Conservation (phyloP, 2,329 filamentous ascomycete species). For the Coleophoma eucalyptorum region DNA sequence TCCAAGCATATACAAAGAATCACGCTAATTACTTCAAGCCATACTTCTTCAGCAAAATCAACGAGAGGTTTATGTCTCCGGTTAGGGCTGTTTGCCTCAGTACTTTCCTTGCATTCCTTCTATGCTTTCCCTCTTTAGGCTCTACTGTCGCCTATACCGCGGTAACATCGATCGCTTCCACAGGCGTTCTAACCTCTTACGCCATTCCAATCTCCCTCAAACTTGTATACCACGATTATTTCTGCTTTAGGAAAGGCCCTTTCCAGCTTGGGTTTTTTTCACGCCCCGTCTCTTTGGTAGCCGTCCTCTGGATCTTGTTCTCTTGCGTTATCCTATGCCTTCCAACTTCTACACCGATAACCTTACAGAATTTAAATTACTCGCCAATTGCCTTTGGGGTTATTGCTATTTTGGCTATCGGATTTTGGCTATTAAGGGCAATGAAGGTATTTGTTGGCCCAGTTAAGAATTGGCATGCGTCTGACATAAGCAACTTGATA, state of each 20-base stretch:
- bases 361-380: constrained; percentile 54
- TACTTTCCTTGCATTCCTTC: constrained; percentile 47
- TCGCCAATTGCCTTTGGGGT: constrained; percentile 56
- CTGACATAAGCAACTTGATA: too few species aligned
- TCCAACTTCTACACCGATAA: constrained; percentile 50
- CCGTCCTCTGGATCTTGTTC: constrained; percentile 47
- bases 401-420: constrained; percentile 42
- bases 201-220: constrained; percentile 53
- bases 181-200: constrained; percentile 55
- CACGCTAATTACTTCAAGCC: constrained; percentile 24
- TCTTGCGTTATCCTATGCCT: constrained; percentile 56
- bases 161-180: constrained; percentile 54
- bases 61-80: constrained; percentile 43
- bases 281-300: constrained; percentile 41
- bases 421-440: constrained; percentile 43
- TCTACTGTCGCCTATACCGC: constrained; percentile 52
- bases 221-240: constrained; percentile 44
- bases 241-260: constrained; percentile 46
- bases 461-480: too few species aligned
- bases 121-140: constrained; percentile 51
- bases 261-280: constrained; percentile 47
- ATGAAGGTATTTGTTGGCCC: too few species aligned
- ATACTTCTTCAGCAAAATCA: constrained; percentile 49
- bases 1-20: neutral
- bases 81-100: constrained; percentile 53